Evolutionary conservation across 73 alveolate species (phyloP).

Genomic region (Tetrahymena thermophila): DNA sequence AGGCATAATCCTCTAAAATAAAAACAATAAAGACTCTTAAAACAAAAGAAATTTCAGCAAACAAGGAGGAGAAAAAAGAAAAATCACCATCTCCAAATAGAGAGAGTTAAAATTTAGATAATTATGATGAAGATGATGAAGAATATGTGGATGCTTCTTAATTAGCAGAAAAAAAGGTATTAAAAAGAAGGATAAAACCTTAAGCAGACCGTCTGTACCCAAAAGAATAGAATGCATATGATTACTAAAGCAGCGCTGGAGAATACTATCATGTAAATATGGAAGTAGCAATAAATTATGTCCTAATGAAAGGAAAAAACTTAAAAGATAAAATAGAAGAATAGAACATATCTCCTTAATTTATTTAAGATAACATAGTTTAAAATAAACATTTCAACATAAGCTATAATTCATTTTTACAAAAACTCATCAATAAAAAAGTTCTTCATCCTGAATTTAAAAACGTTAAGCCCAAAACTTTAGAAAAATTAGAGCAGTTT

Average conservation of each 20-base stretch:
- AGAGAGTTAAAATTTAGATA: neutral
- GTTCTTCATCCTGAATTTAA: neutral
- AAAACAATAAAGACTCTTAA: neutral
- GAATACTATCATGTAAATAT: neutral
- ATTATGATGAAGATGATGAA: neutral
- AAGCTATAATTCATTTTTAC: neutral
- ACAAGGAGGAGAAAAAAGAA: neutral
- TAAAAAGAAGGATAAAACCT: neutral
- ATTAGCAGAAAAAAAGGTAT: neutral
- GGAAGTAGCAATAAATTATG: neutral
- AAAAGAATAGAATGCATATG: neutral
- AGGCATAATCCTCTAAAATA: neutral
- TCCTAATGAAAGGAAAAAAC: neutral
- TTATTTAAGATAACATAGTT: neutral
- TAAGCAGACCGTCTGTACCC: neutral
- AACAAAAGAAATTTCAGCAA: neutral
- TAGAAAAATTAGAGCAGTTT: neutral
- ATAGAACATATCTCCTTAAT: neutral
- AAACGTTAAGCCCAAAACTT: neutral
- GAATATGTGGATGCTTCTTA: neutral
- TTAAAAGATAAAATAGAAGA: neutral
- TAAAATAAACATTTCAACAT: neutral
- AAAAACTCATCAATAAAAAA: neutral
- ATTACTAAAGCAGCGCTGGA: neutral
- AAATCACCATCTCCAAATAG: neutral